A percentile compares a stretch with the other conserved stretches of the same genome.
phyloP scores from a whole-genome alignment of 1,139 yeast genomes.

The Kurtzmaniella quercitrusa region DNA sequence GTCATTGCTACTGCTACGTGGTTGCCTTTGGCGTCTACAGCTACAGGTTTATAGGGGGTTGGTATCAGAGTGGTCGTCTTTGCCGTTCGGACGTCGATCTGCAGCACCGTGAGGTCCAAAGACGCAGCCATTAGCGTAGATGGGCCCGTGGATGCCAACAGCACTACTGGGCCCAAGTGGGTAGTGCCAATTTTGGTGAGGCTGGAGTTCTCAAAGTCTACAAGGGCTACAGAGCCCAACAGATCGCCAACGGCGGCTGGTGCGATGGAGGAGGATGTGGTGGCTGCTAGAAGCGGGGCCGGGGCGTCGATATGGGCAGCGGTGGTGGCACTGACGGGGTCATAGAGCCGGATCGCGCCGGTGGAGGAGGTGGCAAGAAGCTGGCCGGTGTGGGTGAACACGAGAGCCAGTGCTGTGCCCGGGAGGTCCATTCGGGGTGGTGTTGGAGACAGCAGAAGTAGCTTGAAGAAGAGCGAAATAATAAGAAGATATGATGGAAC shows the following conservation, averaged over 20 bases:
- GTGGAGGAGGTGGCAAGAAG: constrained; percentile 2
- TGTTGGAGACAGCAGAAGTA: not conserved
- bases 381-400: constrained; percentile 4
- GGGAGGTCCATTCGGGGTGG: not conserved
- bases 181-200: not conserved
- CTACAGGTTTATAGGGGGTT: constrained; percentile 48
- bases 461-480: not conserved
- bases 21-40: constrained; percentile 54
- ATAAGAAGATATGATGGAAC: not conserved
- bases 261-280: not conserved
- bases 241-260: not conserved
- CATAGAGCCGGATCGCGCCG: not conserved
- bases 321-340: not conserved
- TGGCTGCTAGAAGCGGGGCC: not conserved
- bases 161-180: not conserved
- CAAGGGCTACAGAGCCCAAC: not conserved
- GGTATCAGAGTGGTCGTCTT: constrained; percentile 9
- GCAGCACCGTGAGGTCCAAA: constrained; percentile 13
- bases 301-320: not conserved
- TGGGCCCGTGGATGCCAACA: not conserved
- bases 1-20: constrained; percentile 56
- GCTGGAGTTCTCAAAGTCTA: not conserved
- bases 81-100: constrained; percentile 28
- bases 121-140: not conserved
- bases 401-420: constrained; percentile 4